phyloP scores from a whole-genome alignment of 768 basidiomycete genomes.

The Lactifluus echinatus region DNA sequence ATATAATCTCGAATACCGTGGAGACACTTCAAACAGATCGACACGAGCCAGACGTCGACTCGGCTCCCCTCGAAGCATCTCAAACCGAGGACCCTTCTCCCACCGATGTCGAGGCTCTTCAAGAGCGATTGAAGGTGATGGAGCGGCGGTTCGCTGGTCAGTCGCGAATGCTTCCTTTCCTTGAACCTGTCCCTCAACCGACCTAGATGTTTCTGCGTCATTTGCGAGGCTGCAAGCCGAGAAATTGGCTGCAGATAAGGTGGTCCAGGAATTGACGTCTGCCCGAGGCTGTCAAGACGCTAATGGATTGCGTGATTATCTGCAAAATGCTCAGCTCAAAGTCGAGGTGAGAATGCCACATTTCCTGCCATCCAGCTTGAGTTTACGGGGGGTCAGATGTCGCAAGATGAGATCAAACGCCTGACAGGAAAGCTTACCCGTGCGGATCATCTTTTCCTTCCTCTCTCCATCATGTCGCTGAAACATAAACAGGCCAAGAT shows the following conservation, averaged over 20 bases:
- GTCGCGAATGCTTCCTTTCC: slow-evolving; percentile 3
- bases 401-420: slow-evolving; percentile 71
- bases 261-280: slow-evolving; percentile 65
- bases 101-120: slow-evolving; percentile 46
- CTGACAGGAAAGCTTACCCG: slow-evolving; percentile 65
- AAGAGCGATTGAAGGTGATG: slow-evolving; percentile 56
- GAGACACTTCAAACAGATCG: neutral
- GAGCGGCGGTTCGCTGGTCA: slow-evolving; percentile 73
- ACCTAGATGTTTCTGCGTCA: slow-evolving; percentile 66
- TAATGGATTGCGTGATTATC: slow-evolving; percentile 62
- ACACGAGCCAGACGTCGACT: neutral
- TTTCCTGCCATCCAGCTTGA: neutral
- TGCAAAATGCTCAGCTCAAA: slow-evolving; percentile 58
- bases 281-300: slow-evolving; percentile 56
- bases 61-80: neutral
- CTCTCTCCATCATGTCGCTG: neutral
- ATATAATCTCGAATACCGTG: neutral
- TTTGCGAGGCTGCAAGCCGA: slow-evolving; percentile 71
- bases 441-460: slow-evolving; percentile 30
- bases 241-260: slow-evolving; percentile 54
- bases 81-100: slow-evolving; percentile 10
- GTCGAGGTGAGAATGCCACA: slow-evolving; percentile 46
- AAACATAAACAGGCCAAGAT: slow-evolving; percentile 57
- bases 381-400: slow-evolving; percentile 36
- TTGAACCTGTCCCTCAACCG: neutral